A percentile compares a stretch with the other conserved stretches of the same genome.
Conservation (phyloP, 1,284 basidiomycete species). For the Hymenochaete sp. region DNA sequence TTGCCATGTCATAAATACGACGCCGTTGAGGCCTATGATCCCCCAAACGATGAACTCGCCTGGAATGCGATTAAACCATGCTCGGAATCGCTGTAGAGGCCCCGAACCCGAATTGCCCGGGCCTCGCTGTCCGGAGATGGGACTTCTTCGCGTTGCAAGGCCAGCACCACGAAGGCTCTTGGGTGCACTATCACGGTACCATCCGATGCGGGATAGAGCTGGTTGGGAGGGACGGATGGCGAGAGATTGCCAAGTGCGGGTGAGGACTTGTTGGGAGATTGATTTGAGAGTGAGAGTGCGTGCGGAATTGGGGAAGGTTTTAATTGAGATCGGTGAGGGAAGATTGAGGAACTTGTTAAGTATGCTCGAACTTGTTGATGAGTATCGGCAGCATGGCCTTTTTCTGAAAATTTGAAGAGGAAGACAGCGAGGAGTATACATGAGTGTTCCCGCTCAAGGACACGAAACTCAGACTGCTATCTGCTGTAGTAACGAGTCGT, state of each 20-base stretch:
- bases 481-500: too few species aligned
- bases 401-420: too few species aligned
- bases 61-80: slow-evolving; percentile 33
- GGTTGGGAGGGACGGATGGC: background rate
- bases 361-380: too few species aligned
- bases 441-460: too few species aligned
- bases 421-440: too few species aligned
- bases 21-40: slow-evolving; percentile 38
- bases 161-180: background rate
- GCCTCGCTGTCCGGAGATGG: background rate
- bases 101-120: background rate
- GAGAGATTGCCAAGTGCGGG: background rate
- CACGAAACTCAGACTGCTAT: too few species aligned
- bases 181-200: slow-evolving; percentile 1
- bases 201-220: slow-evolving; percentile 2
- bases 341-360: too few species aligned
- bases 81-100: slow-evolving; percentile 1
- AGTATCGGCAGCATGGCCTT: too few species aligned
- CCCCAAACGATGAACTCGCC: slow-evolving; percentile 33
- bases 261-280: background rate
- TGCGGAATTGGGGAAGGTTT: too few species aligned
- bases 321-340: too few species aligned
- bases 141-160: background rate
- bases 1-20: slow-evolving; percentile 37
- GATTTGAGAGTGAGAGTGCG: background rate